These are phyloP conservation scores for Wickerhamomyces chambardii DNA, from an alignment of 805 yeast species.

Conservation along the genomic window DNA sequence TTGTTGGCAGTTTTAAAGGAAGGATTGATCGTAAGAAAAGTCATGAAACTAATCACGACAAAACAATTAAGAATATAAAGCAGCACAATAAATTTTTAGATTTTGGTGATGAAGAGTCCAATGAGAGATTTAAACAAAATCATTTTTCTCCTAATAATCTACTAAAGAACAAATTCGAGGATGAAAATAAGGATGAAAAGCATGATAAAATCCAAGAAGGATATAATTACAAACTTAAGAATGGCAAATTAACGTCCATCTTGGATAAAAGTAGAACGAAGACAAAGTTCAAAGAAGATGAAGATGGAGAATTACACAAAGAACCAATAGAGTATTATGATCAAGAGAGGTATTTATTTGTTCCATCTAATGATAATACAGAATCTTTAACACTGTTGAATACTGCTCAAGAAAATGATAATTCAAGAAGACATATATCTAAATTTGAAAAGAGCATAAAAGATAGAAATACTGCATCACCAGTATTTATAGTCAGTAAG, in stretches of 20 bases:
- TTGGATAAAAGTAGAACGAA: constrained; percentile 1
- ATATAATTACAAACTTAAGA: not conserved
- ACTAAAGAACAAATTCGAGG: not conserved
- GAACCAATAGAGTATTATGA: constrained; percentile 1
- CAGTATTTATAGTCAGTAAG: not conserved
- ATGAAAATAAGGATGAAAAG: not conserved
- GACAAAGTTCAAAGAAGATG: not conserved
- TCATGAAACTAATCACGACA: no score
- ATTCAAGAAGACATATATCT: not conserved
- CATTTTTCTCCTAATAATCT: no score
- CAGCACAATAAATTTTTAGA: not conserved
- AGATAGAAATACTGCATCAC: not conserved
- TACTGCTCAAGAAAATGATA: no score
- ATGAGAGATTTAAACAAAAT: no score
- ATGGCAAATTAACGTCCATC: not conserved
- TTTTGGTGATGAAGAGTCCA: not conserved
- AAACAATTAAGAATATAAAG: not conserved
- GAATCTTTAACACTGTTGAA: no score
- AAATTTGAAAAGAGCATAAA: not conserved
- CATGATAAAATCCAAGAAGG: not conserved
- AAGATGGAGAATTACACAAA: not conserved
- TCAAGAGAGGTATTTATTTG: constrained; percentile 1
- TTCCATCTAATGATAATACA: not conserved
- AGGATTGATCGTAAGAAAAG: no score
- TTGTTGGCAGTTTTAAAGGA: no score